Evolutionary conservation across 2,329 filamentous ascomycete genomes (phyloP), one percentile per base, ranked within the genome.

Genomic region (Hortaea werneckii): DNA sequence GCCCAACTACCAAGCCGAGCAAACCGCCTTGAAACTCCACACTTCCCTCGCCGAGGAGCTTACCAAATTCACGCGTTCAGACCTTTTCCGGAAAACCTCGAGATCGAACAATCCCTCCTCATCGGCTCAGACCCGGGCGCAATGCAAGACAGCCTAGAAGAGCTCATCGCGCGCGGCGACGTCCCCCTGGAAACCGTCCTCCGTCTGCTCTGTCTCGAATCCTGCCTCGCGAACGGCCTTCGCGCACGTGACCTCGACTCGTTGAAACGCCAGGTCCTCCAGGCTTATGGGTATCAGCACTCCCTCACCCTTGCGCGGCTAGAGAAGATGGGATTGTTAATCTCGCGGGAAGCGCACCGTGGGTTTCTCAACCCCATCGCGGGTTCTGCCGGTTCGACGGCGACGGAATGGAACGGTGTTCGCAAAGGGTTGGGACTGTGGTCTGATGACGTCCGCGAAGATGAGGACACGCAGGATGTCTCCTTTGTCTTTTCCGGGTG

Each of bases 401-500:
- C 73, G n/a, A 66, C 62, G 11, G 95, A 96, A 63, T 98, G 95
- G 67, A 82, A 80, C 4, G 85, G 87, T 54, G 71, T 96, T 5
- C 83, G 94, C 45, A 94, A 92, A 64, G 82, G 83, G 50, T 77
- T 98, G 10, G 80, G 84, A 29, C 77, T 98, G 11, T 94, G 95
- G 61, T 84, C 95, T 46, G 92, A 98, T 62, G 92, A 96, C 63
- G 90, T 98, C 35, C 89, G 94, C 61, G 92, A 98, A 65, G 82
- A 92, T 48, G 85, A 94, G 40, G 92, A 92, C 2, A 20, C 28
- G 2, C 86, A 92, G 58, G 92, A 98, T 58, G 83, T 96, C 50
- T 85, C 89, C n/a, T 98, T 98, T 59, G 89, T 95, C 8, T 98
- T 96, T 67, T 94, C 87, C 53, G 94, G 92, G 43, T 98, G 96